Percentiles rank a stretch among this genome's conserved stretches.
Conservation (phyloP, 2,329 filamentous ascomycete species). For the Epichloe hybrida region DNA sequence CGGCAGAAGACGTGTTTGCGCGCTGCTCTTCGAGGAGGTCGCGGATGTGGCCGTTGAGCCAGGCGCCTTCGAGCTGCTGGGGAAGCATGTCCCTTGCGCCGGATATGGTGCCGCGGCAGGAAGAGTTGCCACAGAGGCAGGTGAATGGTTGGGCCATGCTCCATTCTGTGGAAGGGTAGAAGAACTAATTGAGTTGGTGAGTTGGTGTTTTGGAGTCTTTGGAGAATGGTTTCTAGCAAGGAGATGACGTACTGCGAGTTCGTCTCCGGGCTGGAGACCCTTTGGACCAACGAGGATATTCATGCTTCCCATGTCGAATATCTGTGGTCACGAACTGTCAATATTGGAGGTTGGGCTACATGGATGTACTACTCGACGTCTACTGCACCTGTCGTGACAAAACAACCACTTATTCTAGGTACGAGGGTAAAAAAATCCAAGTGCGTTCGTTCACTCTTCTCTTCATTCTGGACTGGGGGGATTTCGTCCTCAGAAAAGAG, state of each 20-base stretch:
- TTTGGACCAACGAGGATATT: constrained; percentile 44
- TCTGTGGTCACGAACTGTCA: constrained; percentile 21
- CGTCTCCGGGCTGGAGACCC: constrained; percentile 40
- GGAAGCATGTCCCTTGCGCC: constrained; percentile 47
- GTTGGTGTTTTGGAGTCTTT: not conserved
- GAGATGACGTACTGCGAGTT: constrained; percentile 35
- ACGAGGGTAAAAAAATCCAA: not conserved
- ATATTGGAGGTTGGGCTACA: too few relatives aligned
- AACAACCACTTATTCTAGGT: not conserved
- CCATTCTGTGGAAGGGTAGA: constrained; percentile 67
- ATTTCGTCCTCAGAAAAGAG: not conserved
- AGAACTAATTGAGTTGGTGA: constrained; percentile 34
- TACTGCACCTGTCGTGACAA: not conserved
- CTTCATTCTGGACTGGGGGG: not conserved
- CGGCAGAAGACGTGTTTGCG: constrained; percentile 6
- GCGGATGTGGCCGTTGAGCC: constrained; percentile 49
- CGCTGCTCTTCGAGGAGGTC: constrained; percentile 30
- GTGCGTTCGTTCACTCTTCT: too few relatives aligned
- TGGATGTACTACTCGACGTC: not conserved
- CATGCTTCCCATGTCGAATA: constrained; percentile 45
- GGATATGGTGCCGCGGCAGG: constrained; percentile 47
- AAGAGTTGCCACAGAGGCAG: constrained; percentile 44
- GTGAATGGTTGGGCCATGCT: constrained; percentile 58
- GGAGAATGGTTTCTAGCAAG: not conserved
- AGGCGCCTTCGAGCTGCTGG: constrained; percentile 41